phyloP scores from a whole-genome alignment of 768 basidiomycete genomes.

The Astraeus odoratus region DNA sequence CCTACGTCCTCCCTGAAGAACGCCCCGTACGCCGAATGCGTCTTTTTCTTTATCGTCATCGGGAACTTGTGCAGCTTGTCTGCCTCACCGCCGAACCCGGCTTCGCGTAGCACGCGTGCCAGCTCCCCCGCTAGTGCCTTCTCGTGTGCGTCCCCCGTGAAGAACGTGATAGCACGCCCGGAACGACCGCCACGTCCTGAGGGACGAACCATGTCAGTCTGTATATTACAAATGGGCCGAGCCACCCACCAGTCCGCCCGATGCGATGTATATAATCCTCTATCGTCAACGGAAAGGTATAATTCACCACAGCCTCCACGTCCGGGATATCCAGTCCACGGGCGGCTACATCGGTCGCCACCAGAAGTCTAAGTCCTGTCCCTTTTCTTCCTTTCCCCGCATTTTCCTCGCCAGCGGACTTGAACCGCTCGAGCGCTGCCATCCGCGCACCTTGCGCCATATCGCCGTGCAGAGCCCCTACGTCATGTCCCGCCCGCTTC shows the following conservation, averaged over 20 bases:
- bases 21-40: constrained; percentile 84
- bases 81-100: constrained; percentile 70
- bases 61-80: constrained; percentile 72
- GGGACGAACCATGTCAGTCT: not conserved
- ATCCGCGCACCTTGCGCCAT: constrained; percentile 80
- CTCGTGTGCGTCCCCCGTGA: constrained; percentile 89
- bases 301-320: constrained; percentile 91
- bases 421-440: constrained; percentile 82
- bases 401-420: constrained; percentile 51
- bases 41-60: constrained; percentile 96
- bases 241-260: constrained; percentile 65
- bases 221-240: not conserved
- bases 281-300: constrained; percentile 95
- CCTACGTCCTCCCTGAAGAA: constrained; percentile 65
- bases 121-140: constrained; percentile 85
- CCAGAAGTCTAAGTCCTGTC: constrained; percentile 57
- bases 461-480: constrained; percentile 85
- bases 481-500: constrained; percentile 63
- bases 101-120: constrained; percentile 83
- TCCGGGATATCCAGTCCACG: constrained; percentile 96
- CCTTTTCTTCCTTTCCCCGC: not conserved
- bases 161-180: constrained; percentile 94
- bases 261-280: constrained; percentile 92
- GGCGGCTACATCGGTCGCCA: constrained; percentile 97
- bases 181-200: constrained; percentile 82